Conservation (phyloP, 352 stramenopile genomes). For the Phytophthora nicotianae region DNA sequence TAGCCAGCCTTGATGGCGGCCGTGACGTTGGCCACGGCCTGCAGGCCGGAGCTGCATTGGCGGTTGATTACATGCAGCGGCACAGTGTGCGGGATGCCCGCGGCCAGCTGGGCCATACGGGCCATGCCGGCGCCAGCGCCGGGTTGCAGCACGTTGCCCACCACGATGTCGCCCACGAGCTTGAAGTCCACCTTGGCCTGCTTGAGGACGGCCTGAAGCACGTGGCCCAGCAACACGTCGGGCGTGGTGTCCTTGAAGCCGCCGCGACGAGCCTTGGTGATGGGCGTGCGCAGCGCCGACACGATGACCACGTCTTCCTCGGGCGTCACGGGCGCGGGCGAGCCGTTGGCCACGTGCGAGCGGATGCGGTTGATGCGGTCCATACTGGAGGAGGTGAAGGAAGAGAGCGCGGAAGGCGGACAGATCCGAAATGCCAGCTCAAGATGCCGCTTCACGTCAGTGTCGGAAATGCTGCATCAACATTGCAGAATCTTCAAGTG, state of each 20-base stretch:
- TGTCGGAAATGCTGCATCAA: constrained; percentile 22
- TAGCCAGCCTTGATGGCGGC: constrained; percentile 80
- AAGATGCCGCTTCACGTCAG: not conserved
- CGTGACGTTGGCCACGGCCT: constrained; percentile 83
- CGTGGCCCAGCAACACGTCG: constrained; percentile 87
- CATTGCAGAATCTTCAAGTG: constrained; percentile 23
- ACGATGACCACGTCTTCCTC: constrained; percentile 90
- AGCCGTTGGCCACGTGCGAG: constrained; percentile 58
- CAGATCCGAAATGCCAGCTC: constrained; percentile 20
- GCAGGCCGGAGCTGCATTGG: constrained; percentile 87
- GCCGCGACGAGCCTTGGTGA: constrained; percentile 86
- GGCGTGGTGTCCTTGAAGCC: constrained; percentile 93
- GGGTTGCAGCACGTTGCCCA: constrained; percentile 89
- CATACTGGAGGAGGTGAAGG: constrained; percentile 33
- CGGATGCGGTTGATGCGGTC: constrained; percentile 79
- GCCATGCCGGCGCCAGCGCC: constrained; percentile 76
- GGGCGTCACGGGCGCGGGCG: constrained; percentile 19
- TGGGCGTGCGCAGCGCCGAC: constrained; percentile 82
- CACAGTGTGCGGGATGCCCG: constrained; percentile 80
- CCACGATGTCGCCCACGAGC: constrained; percentile 79
- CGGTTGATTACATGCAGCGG: constrained; percentile 83
- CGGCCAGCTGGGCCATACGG: constrained; percentile 81
- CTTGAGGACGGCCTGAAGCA: constrained; percentile 84
- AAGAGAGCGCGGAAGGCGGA: constrained; percentile 12
- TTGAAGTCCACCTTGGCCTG: constrained; percentile 82